Evolutionary conservation across 768 basidiomycete genomes (phyloP), one percentile per base, ranked within the genome.

Genomic region (Russula earlei): DNA sequence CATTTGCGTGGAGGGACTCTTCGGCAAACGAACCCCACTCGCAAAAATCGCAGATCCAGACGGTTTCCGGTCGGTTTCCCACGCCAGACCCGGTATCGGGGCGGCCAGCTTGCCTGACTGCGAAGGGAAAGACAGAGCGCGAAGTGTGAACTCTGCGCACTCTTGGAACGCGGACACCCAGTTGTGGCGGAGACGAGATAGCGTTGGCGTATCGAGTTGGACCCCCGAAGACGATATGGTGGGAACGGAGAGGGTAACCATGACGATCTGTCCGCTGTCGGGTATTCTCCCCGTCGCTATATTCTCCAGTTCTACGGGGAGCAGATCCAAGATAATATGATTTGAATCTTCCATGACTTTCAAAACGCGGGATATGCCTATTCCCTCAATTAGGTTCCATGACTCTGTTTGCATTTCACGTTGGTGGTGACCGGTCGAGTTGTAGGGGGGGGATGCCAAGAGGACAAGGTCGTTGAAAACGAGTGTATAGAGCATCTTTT

Each of bases 381-480:
- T 64, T n/a, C 66, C 70, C 0, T 75, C 66, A 62, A 81, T 52
- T 59, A 77, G 64, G 66, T 65, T 65, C 76, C 82, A 66, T 62
- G 69, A 58, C 60, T 70, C 57, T 69, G 61, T 41, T 25, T 50
- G 43, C 5, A 38, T 45, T 25, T 65, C 58, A 58, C 58, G 68
- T 66, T 67, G 50, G 5, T 52, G 50, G n/a, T 41, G 55, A 17
- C 55, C 19, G 42, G 22, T 38, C 6, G 55, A 34, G 11, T 62
- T 56, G 54, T 59, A 1, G 57, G 34, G 58, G n/a, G 72, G 69
- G 22, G 69, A 69, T 17, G 80, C 77, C 27, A 90, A 66, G n/a
- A 91, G 62, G 46, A 87, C 66, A 31, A 91, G 54, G 66, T 92
- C 88, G 17, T 79, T 79, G 68, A 91, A 88, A 14, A 87, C 76